A percentile compares a stretch with the other conserved stretches of the same genome.
Evolutionary conservation across 2,329 filamentous ascomycete species (phyloP).

Genomic region (Coniella vitis): DNA sequence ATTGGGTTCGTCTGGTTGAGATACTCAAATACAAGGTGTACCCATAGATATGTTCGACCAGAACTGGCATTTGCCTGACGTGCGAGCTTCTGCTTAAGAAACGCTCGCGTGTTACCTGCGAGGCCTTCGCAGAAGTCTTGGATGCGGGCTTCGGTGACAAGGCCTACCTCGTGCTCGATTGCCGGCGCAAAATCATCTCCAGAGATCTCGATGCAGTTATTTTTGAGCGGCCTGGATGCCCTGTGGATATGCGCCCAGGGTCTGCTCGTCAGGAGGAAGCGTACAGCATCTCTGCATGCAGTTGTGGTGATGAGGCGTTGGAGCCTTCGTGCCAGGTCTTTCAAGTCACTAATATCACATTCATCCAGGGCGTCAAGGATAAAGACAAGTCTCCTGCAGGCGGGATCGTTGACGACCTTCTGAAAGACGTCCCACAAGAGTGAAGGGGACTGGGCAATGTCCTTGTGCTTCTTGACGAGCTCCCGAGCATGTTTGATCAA

Average conservation of each 20-base stretch:
- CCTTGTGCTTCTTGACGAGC: not conserved
- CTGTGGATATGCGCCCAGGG: not conserved
- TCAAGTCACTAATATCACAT: not conserved
- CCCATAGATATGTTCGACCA: not conserved
- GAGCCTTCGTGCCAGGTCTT: not conserved
- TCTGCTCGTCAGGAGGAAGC: not conserved
- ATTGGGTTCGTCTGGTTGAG: not conserved
- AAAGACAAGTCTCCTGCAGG: not conserved
- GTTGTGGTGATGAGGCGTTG: not conserved
- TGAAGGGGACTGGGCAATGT: not conserved
- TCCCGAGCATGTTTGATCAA: not conserved
- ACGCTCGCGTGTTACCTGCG: not conserved
- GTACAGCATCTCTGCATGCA: not conserved
- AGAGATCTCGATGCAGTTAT: not conserved
- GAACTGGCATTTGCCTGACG: not conserved
- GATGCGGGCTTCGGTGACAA: not conserved
- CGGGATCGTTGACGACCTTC: not conserved
- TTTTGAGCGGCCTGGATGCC: not conserved
- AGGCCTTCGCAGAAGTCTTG: not conserved
- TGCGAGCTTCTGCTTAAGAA: not conserved
- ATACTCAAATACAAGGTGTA: not conserved
- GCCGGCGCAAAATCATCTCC: not conserved
- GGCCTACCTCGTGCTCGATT: not conserved
- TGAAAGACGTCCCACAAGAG: not conserved
- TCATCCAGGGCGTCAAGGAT: not conserved